Conservation (phyloP, 2,329 filamentous ascomycete genomes). For the Aaosphaeria arxii region DNA sequence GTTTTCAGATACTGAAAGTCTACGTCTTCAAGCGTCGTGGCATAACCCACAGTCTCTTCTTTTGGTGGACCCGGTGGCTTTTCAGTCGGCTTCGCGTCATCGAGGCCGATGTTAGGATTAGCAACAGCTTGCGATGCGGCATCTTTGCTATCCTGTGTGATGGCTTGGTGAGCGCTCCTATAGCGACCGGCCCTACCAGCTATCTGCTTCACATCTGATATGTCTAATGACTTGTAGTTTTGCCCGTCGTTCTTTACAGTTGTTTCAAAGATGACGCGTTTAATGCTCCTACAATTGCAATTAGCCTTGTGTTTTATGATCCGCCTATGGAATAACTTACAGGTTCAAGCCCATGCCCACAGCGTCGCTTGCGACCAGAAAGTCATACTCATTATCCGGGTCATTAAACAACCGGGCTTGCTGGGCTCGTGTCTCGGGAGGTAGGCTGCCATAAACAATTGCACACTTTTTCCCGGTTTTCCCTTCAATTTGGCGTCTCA, state of each 20-base stretch:
- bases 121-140: constrained; percentile 2
- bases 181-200: constrained; percentile 88
- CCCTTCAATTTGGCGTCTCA: constrained; percentile 76
- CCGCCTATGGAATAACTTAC: constrained; percentile 44
- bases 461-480: constrained; percentile 77
- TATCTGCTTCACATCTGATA: constrained; percentile 90
- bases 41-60: constrained; percentile 58
- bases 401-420: constrained; percentile 95
- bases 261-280: constrained; percentile 83
- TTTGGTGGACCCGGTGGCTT: constrained; percentile 3
- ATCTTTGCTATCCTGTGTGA: constrained; percentile 16
- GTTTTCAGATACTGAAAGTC: constrained; percentile 64
- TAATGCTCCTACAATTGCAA: constrained; percentile 60
- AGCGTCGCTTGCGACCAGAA: constrained; percentile 87
- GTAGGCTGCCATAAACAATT: constrained; percentile 87
- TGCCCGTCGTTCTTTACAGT: constrained; percentile 68
- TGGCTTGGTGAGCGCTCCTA: constrained; percentile 63
- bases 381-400: constrained; percentile 92
- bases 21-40: constrained; percentile 71
- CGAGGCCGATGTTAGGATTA: constrained; percentile 15
- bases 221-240: constrained; percentile 56
- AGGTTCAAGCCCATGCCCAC: constrained; percentile 97
- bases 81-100: constrained; percentile 8
- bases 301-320: constrained; percentile 9
- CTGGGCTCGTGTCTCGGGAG: constrained; percentile 86